Evolutionary conservation across 169 alveolate species (phyloP).

Genomic region (Perkinsus marinus): DNA sequence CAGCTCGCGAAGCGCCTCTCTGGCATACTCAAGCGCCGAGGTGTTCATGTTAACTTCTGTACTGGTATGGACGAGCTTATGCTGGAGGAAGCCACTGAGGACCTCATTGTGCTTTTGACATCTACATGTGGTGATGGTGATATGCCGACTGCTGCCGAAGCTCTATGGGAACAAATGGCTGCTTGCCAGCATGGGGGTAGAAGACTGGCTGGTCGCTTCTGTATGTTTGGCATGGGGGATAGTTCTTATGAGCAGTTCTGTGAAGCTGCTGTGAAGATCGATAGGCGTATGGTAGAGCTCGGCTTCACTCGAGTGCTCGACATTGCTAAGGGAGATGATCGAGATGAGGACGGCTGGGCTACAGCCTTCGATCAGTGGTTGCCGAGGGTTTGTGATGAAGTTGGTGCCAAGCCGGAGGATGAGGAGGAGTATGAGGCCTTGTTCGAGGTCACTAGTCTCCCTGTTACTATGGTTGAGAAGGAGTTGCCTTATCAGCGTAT

Average conservation of each 20-base stretch:
- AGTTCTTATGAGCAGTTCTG: constrained; percentile 34
- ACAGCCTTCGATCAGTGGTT: constrained; percentile 33
- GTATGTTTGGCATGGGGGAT: constrained; percentile 41
- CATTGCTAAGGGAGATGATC: constrained; percentile 34
- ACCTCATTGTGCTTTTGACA: neutral
- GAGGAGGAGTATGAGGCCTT: neutral
- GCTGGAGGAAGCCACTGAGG: neutral
- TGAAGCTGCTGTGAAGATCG: constrained; percentile 41
- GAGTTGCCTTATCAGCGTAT: constrained; percentile 16
- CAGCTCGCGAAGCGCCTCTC: neutral
- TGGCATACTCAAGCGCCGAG: neutral
- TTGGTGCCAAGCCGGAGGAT: neutral
- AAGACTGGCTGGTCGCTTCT: neutral
- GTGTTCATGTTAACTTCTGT: neutral
- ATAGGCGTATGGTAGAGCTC: constrained; percentile 24
- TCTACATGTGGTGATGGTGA: neutral
- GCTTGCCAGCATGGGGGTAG: neutral
- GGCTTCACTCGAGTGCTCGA: constrained; percentile 33
- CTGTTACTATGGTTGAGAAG: neutral
- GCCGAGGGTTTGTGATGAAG: constrained; percentile 16
- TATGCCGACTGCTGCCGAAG: neutral
- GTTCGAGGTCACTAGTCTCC: neutral
- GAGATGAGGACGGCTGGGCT: constrained; percentile 30
- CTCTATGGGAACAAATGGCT: neutral
- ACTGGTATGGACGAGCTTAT: neutral